Evolutionary conservation across 1,284 basidiomycete genomes (phyloP).

Genomic region (Trichosporon asahii): DNA sequence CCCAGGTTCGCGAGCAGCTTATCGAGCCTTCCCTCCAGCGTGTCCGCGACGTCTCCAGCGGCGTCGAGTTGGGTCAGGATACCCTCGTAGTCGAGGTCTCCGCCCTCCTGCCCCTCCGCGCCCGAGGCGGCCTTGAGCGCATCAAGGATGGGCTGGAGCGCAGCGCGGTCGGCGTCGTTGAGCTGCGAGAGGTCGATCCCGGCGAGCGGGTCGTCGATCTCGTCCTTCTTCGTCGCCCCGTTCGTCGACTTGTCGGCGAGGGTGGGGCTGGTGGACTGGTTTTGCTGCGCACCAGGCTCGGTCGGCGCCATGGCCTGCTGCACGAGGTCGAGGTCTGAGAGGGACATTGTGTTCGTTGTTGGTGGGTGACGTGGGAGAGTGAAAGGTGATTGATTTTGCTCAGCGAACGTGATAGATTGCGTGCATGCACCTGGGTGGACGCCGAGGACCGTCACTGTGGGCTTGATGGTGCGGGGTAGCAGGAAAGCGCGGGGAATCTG

Average conservation of each 20-base stretch:
- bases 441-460: neutral
- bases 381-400: neutral
- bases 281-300: constrained; percentile 15
- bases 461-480: neutral
- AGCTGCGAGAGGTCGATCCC: constrained; percentile 32
- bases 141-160: constrained; percentile 31
- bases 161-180: constrained; percentile 25
- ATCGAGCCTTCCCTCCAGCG: constrained; percentile 49
- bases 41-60: constrained; percentile 48
- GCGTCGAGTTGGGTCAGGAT: constrained; percentile 48
- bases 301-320: constrained; percentile 44
- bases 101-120: constrained; percentile 26
- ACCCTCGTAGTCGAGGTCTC: constrained; percentile 35
- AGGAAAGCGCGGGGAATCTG: neutral
- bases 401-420: neutral
- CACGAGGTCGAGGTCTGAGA: constrained; percentile 50
- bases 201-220: constrained; percentile 14
- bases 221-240: neutral
- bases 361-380: neutral
- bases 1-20: constrained; percentile 40
- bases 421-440: neutral
- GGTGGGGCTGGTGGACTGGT: neutral
- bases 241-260: constrained; percentile 4
- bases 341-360: constrained; percentile 25
- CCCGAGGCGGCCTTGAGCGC: constrained; percentile 24